Percentiles rank a stretch among this genome's conserved stretches.
Conservation (phyloP, 179 eudicot species). For the Amaranthus tricolor region DNA sequence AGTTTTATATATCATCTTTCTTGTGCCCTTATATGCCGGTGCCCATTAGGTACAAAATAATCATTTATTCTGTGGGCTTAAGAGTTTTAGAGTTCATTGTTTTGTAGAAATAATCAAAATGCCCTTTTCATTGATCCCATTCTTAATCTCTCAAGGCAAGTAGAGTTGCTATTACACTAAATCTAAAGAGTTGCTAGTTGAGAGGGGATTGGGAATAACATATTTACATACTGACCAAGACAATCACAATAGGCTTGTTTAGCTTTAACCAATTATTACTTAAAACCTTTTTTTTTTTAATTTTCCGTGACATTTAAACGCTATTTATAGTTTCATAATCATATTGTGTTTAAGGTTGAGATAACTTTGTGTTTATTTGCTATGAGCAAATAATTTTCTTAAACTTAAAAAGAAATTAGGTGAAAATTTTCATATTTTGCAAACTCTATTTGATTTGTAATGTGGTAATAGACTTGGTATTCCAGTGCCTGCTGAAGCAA, state of each 20-base stretch:
- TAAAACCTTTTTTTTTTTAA: too few relatives aligned
- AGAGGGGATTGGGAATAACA: not conserved
- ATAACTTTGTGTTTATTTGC: not conserved
- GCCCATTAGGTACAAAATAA: too few relatives aligned
- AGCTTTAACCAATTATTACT: not conserved
- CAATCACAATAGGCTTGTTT: not conserved
- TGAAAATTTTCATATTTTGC: not conserved
- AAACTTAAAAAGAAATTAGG: not conserved
- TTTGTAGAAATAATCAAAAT: too few relatives aligned
- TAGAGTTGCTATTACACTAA: too few relatives aligned
- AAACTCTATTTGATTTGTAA: not conserved
- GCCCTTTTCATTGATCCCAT: too few relatives aligned
- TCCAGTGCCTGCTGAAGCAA: constrained; percentile 67
- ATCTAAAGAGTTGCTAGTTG: too few relatives aligned
- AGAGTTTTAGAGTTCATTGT: too few relatives aligned
- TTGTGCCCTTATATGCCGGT: too few relatives aligned
- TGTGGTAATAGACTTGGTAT: constrained; percentile 18
- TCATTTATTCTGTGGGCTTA: too few relatives aligned
- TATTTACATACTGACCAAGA: not conserved
- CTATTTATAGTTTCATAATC: not conserved
- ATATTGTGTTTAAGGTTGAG: not conserved
- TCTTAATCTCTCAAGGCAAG: too few relatives aligned
- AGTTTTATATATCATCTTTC: too few relatives aligned
- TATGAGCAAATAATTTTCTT: not conserved
- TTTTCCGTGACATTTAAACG: not conserved